phyloP scores from a whole-genome alignment of 352 stramenopile genomes.

The Globisporangium abappressorium region DNA sequence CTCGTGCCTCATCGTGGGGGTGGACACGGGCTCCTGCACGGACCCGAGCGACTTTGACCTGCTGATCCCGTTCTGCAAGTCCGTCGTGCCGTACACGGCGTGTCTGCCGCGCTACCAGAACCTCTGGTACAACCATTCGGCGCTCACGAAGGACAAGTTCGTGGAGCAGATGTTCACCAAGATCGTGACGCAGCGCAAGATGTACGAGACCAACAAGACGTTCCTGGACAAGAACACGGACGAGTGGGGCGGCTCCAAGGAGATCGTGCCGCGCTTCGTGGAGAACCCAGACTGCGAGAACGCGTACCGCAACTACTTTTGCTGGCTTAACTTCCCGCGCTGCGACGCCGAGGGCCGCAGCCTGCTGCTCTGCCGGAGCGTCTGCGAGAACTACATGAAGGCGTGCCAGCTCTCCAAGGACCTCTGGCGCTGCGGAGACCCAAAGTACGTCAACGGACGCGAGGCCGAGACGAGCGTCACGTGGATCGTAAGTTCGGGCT shows the following conservation, averaged over 20 bases:
- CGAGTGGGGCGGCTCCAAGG: constrained; percentile 57
- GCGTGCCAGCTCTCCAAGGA: constrained; percentile 80
- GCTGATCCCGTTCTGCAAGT: constrained; percentile 67
- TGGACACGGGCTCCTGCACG: constrained; percentile 63
- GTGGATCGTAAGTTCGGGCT: constrained; percentile 44
- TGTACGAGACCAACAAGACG: constrained; percentile 41
- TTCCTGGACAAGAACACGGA: constrained; percentile 56
- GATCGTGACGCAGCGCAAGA: constrained; percentile 51
- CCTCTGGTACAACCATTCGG: constrained; percentile 77
- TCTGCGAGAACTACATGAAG: constrained; percentile 91
- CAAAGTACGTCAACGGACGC: constrained; percentile 68
- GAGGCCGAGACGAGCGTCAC: constrained; percentile 57
- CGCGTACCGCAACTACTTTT: constrained; percentile 89
- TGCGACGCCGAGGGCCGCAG: constrained; percentile 83
- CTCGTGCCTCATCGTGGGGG: constrained; percentile 43
- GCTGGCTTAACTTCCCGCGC: constrained; percentile 90
- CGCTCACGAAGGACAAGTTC: constrained; percentile 71
- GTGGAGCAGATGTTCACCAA: constrained; percentile 66
- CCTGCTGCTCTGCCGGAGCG: constrained; percentile 83
- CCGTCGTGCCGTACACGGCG: constrained; percentile 68
- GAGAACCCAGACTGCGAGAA: constrained; percentile 88
- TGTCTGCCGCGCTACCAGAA: constrained; percentile 70
- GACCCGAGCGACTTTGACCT: constrained; percentile 61
- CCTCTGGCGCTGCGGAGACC: constrained; percentile 85
- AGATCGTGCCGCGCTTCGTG: constrained; percentile 74